A percentile compares a stretch with the other conserved stretches of the same genome.
These are phyloP conservation scores for Hypoxylon sp. DNA, from an alignment of 2,329 filamentous ascomycete genomes.

Conservation along the genomic window DNA sequence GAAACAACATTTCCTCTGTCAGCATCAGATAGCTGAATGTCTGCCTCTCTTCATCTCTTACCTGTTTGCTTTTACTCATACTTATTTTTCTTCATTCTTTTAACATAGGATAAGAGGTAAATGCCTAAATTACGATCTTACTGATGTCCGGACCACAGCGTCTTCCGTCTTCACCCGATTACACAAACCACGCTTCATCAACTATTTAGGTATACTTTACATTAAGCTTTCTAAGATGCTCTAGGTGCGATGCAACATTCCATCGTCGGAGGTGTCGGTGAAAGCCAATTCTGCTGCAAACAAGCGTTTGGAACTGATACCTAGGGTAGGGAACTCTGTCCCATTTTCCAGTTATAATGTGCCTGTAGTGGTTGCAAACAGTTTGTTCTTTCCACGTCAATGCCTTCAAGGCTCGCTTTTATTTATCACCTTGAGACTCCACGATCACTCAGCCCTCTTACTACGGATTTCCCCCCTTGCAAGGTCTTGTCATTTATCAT, in stretches of 20 bases:
- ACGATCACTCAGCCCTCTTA: slow-evolving; percentile 1
- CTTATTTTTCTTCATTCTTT: background rate
- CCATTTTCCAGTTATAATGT: background rate
- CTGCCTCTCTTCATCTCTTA: background rate
- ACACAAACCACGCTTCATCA: slow-evolving; percentile 1
- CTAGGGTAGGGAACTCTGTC: slow-evolving; percentile 11
- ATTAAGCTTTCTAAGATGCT: slow-evolving; percentile 18
- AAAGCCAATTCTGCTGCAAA: slow-evolving; percentile 10
- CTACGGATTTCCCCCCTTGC: background rate
- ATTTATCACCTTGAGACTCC: background rate
- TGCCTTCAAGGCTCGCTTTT: background rate
- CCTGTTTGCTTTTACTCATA: background rate
- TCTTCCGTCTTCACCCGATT: slow-evolving; percentile 3
- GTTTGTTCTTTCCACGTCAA: slow-evolving; percentile 5
- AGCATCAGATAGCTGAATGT: background rate
- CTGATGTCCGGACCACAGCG: background rate
- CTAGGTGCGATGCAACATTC: slow-evolving; percentile 6
- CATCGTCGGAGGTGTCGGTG: slow-evolving; percentile 1
- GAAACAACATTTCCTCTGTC: background rate
- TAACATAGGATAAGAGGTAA: background rate
- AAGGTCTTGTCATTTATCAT: slow-evolving; percentile 1
- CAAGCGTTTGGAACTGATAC: slow-evolving; percentile 8
- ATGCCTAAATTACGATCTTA: background rate
- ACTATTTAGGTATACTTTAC: slow-evolving; percentile 3
- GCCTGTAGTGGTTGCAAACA: slow-evolving; percentile 2